phyloP scores from a whole-genome alignment of 805 yeast species.

The Saccharomyces eubayanus region DNA sequence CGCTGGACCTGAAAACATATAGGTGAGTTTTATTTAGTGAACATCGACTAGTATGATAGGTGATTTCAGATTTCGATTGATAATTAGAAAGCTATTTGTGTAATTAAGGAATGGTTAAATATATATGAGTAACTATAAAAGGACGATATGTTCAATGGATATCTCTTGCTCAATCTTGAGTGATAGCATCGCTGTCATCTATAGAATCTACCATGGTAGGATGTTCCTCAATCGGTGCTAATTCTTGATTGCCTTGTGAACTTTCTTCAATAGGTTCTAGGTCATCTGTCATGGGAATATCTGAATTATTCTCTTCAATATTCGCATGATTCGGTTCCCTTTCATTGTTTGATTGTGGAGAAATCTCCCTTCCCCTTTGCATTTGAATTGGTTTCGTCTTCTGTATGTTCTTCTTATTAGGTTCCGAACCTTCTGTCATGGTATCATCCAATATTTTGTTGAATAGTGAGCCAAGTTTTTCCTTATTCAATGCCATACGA shows the following conservation, averaged over 20 bases:
- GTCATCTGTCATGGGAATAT: slow-evolving; percentile 1
- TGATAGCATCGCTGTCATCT: not conserved
- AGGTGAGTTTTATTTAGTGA: not conserved
- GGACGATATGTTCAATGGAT: not conserved
- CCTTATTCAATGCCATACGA: slow-evolving; percentile 22
- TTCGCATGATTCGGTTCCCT: not conserved
- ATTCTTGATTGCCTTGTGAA: slow-evolving; percentile 3
- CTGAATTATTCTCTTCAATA: not conserved
- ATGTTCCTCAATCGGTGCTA: slow-evolving; percentile 8
- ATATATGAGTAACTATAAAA: too few species aligned
- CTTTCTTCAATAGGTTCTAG: slow-evolving; percentile 9
- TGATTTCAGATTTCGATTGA: not conserved
- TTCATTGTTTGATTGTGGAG: not conserved
- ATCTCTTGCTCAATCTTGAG: not conserved
- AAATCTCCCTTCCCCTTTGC: not conserved
- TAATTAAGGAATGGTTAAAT: not conserved
- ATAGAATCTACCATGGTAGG: slow-evolving; percentile 1
- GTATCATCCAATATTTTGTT: slow-evolving; percentile 18
- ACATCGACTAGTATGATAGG: not conserved
- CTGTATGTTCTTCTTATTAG: slow-evolving; percentile 1
- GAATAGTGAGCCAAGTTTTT: slow-evolving; percentile 20
- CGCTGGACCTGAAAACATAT: not conserved
- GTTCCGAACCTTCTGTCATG: slow-evolving; percentile 12
- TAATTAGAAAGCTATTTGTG: not conserved
- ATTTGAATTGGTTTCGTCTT: not conserved